Base-by-base conservation (phyloP, 2,329 filamentous ascomycete genomes). In the Fusarium succisae region DNA sequence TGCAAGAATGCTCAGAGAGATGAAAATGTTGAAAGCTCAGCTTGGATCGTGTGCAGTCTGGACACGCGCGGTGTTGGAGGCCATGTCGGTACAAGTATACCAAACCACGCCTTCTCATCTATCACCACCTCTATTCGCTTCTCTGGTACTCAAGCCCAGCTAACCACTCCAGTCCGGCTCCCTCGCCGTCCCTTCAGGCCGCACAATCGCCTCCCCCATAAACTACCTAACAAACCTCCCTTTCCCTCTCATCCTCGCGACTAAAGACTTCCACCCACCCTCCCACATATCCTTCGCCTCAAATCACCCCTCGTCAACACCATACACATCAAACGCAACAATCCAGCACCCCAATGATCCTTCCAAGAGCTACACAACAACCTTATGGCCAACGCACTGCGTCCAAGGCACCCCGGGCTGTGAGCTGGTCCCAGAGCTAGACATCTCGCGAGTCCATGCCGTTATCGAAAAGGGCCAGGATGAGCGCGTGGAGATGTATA, bases 301-400 rank as follows among this genome's bases (percentile, higher is more conserved):
- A 35, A 97, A 95, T 83, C 95, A 98, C 82, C 72, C 83, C 73
- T 68, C 89, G 78, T 91, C 93, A 78, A 81, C 85, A 69, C 90
- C 96, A 0, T 98, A 93, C 81, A 85, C 87, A 39, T 92, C 92
- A 44, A 84, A 83, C 38, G 85, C 90, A 58, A 90, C 85, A 7
- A 91, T 98, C 79, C 80, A 80, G 60, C 94, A 95, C 82, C 93
- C 93, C 4, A 75, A 83, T 73, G 90, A 94, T 82, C 81, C 89
- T 9, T 77, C 85, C 14, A 90, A 93, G 80, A 87, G 84, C 30
- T 92, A 94, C 84, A 82, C 85, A 45, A 91, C 92, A 62, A 87
- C 90, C 44, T 87, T 99, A 15, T 99, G 96, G 96, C 96, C 96
- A 2, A 89, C 90, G 28, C 96, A 99, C 84, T 98, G 96, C 84